Percentiles rank a stretch among this genome's conserved stretches.
Evolutionary conservation across 306 rosid genomes (phyloP).

Genomic region (Vicia faba): DNA sequence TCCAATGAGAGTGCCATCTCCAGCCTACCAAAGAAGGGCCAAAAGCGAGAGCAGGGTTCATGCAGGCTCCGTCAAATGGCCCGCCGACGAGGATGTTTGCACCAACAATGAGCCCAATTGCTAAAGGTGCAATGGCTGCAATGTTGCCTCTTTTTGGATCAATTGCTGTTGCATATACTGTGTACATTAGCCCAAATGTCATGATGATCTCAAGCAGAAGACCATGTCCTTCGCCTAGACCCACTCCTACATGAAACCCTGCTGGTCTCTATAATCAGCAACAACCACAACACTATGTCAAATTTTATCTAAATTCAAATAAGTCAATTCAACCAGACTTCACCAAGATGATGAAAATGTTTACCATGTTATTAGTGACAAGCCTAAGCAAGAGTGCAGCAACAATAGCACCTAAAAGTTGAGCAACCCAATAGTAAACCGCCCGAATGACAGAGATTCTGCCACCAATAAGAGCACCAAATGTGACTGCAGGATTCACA

Average conservation of each 20-base stretch:
- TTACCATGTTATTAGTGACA: slow-evolving; percentile 83
- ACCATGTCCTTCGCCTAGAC: slow-evolving; percentile 58
- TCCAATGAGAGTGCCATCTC: slow-evolving; percentile 92
- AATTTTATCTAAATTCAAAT: not conserved
- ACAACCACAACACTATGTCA: slow-evolving; percentile 15
- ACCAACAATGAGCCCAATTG: slow-evolving; percentile 80
- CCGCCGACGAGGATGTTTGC: slow-evolving; percentile 88
- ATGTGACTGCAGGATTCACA: slow-evolving; percentile 90
- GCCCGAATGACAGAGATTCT: slow-evolving; percentile 82
- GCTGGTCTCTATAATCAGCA: slow-evolving; percentile 61
- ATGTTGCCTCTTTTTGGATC: slow-evolving; percentile 82
- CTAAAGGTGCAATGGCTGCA: slow-evolving; percentile 74
- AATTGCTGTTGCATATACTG: slow-evolving; percentile 79
- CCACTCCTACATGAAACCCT: slow-evolving; percentile 57
- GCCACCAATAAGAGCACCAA: slow-evolving; percentile 84
- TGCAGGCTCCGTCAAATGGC: slow-evolving; percentile 89
- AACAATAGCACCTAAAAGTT: slow-evolving; percentile 72
- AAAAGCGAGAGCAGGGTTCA: slow-evolving; percentile 95
- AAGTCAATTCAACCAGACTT: not conserved
- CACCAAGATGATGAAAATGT: not conserved
- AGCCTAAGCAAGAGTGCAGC: slow-evolving; percentile 84
- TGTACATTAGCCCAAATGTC: slow-evolving; percentile 83
- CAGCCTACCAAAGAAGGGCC: slow-evolving; percentile 92
- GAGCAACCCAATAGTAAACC: slow-evolving; percentile 85
- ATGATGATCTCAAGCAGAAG: slow-evolving; percentile 70